Conservation (phyloP, 2,329 filamentous ascomycete genomes). For the Pestalotiopsis sp. region DNA sequence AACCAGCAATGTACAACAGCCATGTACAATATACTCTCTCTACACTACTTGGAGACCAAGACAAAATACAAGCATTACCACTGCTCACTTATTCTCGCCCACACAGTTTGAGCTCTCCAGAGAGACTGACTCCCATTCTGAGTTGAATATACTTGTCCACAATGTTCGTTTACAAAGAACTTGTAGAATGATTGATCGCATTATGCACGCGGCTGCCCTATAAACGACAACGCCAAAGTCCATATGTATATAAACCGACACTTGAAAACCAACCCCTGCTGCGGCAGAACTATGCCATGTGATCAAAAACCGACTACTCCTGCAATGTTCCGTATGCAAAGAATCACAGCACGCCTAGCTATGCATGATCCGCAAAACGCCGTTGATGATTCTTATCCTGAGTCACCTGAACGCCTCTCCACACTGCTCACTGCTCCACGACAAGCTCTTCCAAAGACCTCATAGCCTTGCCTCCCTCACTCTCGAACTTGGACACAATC, state of each 20-base stretch:
- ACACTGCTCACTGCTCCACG: slow-evolving; percentile 39
- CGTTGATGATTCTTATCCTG: background rate
- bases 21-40: no score
- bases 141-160: no score
- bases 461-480: slow-evolving; percentile 79
- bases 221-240: background rate
- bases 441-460: slow-evolving; percentile 74
- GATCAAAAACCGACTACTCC: background rate
- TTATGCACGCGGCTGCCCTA: background rate
- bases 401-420: background rate
- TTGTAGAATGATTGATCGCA: no score
- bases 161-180: no score
- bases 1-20: no score
- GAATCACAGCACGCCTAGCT: background rate
- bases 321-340: background rate
- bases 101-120: no score
- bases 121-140: no score
- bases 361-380: background rate
- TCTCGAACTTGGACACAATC: slow-evolving; percentile 82
- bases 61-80: no score
- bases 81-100: no score
- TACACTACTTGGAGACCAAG: no score
- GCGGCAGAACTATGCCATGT: background rate
- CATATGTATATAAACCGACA: background rate
- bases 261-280: background rate